phyloP scores from a whole-genome alignment of 768 basidiomycete species.

The Calocera cornea region DNA sequence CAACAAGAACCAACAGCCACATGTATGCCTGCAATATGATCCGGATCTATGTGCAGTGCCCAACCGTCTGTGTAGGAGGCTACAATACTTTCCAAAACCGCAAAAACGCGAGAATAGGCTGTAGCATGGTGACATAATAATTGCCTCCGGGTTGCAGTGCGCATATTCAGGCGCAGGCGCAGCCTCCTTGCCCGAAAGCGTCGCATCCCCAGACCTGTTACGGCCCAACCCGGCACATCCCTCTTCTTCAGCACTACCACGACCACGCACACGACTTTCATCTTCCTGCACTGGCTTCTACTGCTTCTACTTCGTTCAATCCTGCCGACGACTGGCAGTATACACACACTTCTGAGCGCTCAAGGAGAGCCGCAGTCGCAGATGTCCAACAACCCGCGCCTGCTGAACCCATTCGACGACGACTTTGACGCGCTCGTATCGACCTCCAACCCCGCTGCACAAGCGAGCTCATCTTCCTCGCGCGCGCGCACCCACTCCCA shows the following conservation, averaged over 20 bases:
- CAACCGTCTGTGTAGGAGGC: no score
- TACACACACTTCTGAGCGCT: neutral
- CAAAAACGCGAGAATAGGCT: neutral
- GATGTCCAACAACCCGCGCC: neutral
- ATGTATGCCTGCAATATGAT: neutral
- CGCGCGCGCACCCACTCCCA: neutral
- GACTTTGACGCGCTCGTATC: conserved; percentile 4
- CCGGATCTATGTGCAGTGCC: neutral
- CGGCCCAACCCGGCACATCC: neutral
- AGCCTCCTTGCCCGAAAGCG: neutral
- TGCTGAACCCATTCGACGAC: neutral
- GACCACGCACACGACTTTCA: neutral
- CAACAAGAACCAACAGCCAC: no score
- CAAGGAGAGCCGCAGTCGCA: neutral
- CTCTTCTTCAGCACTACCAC: neutral
- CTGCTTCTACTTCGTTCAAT: neutral
- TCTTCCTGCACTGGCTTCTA: neutral
- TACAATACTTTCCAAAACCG: no score
- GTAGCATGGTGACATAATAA: neutral
- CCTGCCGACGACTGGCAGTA: neutral
- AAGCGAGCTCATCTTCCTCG: neutral
- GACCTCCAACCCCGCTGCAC: neutral
- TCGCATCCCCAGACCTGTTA: neutral
- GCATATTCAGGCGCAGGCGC: neutral
- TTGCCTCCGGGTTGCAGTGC: neutral